phyloP scores from a whole-genome alignment of 495 filamentous ascomycete species.

The Annulohypoxylon bovei region DNA sequence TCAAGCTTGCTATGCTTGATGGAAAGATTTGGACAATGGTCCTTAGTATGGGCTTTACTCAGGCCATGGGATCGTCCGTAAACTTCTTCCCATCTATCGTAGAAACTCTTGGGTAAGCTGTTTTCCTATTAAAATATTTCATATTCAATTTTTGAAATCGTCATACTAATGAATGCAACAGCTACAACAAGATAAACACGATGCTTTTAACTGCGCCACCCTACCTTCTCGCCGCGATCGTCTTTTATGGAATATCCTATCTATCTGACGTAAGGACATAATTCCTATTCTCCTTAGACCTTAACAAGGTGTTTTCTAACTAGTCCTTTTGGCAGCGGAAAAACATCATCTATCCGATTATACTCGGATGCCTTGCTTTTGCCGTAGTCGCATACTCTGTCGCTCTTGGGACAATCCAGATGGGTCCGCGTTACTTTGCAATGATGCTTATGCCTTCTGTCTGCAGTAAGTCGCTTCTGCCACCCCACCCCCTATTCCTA shows the following conservation, averaged over 20 bases:
- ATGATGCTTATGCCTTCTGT: slow-evolving; percentile 3
- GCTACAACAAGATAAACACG: background rate
- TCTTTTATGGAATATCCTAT: slow-evolving; percentile 1
- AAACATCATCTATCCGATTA: background rate
- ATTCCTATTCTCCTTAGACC: background rate
- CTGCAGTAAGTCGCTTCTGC: background rate
- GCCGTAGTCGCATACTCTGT: background rate
- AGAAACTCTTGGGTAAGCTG: background rate
- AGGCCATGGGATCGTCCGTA: background rate
- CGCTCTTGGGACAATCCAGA: background rate
- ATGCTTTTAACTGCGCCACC: background rate
- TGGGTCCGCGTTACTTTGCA: background rate
- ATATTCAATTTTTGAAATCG: background rate
- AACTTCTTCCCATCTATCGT: background rate
- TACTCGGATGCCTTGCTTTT: background rate
- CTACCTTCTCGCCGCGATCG: background rate
- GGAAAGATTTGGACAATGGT: background rate
- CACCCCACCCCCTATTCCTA: too few species aligned
- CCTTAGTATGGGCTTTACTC: background rate
- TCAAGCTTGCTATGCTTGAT: background rate
- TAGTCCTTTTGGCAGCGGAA: background rate
- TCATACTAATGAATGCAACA: background rate
- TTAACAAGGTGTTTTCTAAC: background rate
- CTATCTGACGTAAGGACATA: background rate
- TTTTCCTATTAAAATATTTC: background rate